A percentile compares a stretch with the other conserved stretches of the same genome.
phyloP scores from a whole-genome alignment of 2,329 filamentous ascomycete genomes.

The Gaeumannomyces sp. region DNA sequence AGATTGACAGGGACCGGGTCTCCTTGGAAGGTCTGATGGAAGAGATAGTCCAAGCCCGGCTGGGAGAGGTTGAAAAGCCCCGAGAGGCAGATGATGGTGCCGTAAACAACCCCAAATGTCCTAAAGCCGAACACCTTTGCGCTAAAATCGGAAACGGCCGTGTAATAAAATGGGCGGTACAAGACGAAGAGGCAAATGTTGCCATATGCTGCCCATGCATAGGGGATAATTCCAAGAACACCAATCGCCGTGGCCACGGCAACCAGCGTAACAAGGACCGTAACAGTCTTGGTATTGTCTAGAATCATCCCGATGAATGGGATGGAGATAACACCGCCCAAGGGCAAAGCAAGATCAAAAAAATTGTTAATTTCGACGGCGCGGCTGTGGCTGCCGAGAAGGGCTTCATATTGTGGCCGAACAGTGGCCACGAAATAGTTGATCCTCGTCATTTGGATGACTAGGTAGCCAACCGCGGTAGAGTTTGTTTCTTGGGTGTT shows the following conservation, averaged over 20 bases:
- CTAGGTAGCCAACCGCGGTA: slow-evolving; percentile 16
- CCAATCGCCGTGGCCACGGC: slow-evolving; percentile 68
- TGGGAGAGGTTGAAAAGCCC: slow-evolving; percentile 81
- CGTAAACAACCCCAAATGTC: slow-evolving; percentile 92
- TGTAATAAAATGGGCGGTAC: slow-evolving; percentile 87
- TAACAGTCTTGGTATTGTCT: slow-evolving; percentile 67
- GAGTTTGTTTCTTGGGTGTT: background rate
- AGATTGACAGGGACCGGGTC: slow-evolving; percentile 75
- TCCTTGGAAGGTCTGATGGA: slow-evolving; percentile 64
- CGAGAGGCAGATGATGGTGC: slow-evolving; percentile 78
- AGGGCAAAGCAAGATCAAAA: slow-evolving; percentile 72
- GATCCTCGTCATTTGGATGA: slow-evolving; percentile 72
- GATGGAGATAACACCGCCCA: slow-evolving; percentile 77
- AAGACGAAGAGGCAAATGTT: slow-evolving; percentile 77
- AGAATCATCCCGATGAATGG: slow-evolving; percentile 80
- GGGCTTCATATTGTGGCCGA: slow-evolving; percentile 70
- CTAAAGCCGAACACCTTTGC: slow-evolving; percentile 90
- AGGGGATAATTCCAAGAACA: slow-evolving; percentile 65
- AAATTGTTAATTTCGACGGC: slow-evolving; percentile 71
- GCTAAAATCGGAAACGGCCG: slow-evolving; percentile 79
- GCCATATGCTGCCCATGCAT: slow-evolving; percentile 63
- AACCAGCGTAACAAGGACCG: slow-evolving; percentile 66
- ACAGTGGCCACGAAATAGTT: slow-evolving; percentile 92
- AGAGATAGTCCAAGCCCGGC: slow-evolving; percentile 70
- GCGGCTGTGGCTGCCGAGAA: slow-evolving; percentile 55